Base-by-base conservation (phyloP, 768 basidiomycete genomes). In the Phallus indusiatus region DNA sequence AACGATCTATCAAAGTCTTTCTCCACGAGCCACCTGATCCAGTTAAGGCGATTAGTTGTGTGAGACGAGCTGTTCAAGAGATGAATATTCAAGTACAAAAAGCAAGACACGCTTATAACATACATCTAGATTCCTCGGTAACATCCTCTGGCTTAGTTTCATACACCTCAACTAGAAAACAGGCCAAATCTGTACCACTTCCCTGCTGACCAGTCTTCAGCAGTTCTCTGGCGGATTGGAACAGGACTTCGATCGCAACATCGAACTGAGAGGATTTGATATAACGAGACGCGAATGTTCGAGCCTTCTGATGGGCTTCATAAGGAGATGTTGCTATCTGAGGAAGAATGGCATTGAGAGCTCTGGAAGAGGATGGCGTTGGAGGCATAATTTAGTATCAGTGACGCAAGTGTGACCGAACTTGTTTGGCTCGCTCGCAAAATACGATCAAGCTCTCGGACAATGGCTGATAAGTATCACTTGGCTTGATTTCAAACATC, bases 251-350 rank as follows among this genome's bases (percentile, higher is more conserved):
- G 71, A 93, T 88, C 17, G 96, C 94, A 14, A 85, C 85, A 67
- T 86, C 85, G 67, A 86, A 85, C 64, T 94, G 87, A 20, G 74
- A 70, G 56, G 68, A 65, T 75, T 93, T 92, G 54, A 78, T 76
- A 69, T 91, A 91, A 65, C 94, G 81, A 3, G 94, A 85, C 5
- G 92, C 92, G 64, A 95, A 96, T 17, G 94, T 97, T 24, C 95
- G 83, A 10, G 94, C 92, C 73, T 97, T 97, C 71, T 97, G 94
- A 66, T 97, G 95, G 0, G 94, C 94, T 62, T 94, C 91, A 70
- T 96, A 96, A 36, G 93, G 90, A 10, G 85, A 81, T 10, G 77
- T 75, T 5, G 79, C 70, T 54, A 94, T 86, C 53, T 85, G 80
- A 11, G 83, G 90, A 60, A 87, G 74, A 64, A 88, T 90, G 10